Evolutionary conservation across 805 yeast species (phyloP), one percentile per base, ranked within the genome.

Genomic region (Metschnikowia bowlesiae): DNA sequence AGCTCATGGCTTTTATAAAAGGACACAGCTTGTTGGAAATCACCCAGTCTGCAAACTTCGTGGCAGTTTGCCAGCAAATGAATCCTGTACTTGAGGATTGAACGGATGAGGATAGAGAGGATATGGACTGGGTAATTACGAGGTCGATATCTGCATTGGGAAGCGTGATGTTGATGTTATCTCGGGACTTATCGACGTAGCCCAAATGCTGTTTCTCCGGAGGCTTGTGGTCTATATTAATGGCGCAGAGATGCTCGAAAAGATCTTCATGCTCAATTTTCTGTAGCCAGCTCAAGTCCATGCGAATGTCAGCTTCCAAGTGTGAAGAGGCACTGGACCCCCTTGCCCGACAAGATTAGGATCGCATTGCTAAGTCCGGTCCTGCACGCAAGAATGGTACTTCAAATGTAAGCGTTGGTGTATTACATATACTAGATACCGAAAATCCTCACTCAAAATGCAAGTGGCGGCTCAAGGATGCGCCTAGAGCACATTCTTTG

Each of bases 401-500:
- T 22, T 38, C 22, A 22, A 22, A 22, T 22, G 5, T 22, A 4
- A 22, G 22, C 5, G 22, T 22, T 22, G 22, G 22, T 22, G 22
- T 22, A 22, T 22, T 22, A 37, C 39, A 37, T 22, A 13, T 26
- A 28, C 22, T 26, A 39, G 28, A 6, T 10, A 9, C n/a, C 10
- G 11, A 10, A 29, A 4, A 11, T 39, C 34, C 30, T 6, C 43
- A 30, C 6, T 39, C 29, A 29, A 28, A 32, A 11, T 8, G n/a
- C 28, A 41, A 31, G 9, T 41, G 13, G 8, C 30, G 22, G 18
- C 7, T 38, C 31, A 4, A 3, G 5, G 13, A n/a, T 30, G 6
- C 8, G 33, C 18, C 49, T 79, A 90, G 55, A 92, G 78, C 58
- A 89, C 70, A 53, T 81, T 78, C 74, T 86, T 90, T 53, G 91